Evolutionary conservation across 164 flowering plant genomes (phyloP), one percentile per base, ranked within the genome.

Genomic region (Kingdonia uniflora): DNA sequence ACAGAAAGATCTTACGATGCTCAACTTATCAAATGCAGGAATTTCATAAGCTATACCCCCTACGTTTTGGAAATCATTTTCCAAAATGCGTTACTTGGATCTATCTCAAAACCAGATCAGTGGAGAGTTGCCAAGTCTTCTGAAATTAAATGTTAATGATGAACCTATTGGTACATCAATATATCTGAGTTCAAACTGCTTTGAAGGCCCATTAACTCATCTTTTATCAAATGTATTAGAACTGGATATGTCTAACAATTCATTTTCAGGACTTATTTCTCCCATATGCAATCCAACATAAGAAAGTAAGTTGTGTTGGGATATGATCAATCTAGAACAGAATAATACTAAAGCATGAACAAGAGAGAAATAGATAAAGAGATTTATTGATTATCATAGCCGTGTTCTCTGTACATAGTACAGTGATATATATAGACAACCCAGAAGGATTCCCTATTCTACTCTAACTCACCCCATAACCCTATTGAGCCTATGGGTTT

Each of bases 71-170:
- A 59, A 43, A 29, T 12, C 51, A 5, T 1, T 56, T 3, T 29
- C 33, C 21, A 29, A 20, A 45, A 7, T 39, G n/a, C 22, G 1
- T 19, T 3, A 29, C 6, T 26, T 60, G 12, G 50, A 60, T 47
- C 25, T 60, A n/a, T 60, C 64, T 22, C 20, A 38, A 22, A 57
- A 57, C 16, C 52, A 57, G 4, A 47, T 57, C 8, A n/a, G 2
- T 20, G 60, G 60, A 11, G 20, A 38, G 13, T 14, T 57, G 19
- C 60, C 60, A 12, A 38, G 22, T 1, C 15, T 14, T 23, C 17
- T 11, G 5, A n/a, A n/a, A n/a, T n/a, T n/a, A n/a, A n/a, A n/a
- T n/a, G n/a, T n/a, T n/a, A n/a, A n/a, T n/a, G n/a, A n/a, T n/a
- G n/a, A n/a, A n/a, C 4, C 5, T 15, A 21, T 16, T 10, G 21